Evolutionary conservation across 2,329 filamentous ascomycete species (phyloP), one percentile per base, ranked within the genome.

Genomic region (Fonsecaea multimorphosa): DNA sequence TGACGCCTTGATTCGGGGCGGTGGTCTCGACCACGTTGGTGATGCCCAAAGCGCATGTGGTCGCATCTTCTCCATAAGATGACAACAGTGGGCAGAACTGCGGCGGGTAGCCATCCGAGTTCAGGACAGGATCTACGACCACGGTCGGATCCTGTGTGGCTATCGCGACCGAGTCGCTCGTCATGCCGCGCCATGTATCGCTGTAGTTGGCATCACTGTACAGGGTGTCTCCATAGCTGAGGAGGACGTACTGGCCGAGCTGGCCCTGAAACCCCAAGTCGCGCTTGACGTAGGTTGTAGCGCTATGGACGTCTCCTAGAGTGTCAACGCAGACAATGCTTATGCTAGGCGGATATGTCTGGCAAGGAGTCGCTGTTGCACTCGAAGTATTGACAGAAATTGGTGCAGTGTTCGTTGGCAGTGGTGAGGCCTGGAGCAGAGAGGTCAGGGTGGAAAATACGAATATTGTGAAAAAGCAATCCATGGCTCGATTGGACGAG

Each of bases 171-270:
- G 70, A 72, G 61, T 73, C 71, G 65, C 71, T 72, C 11, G 68
- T 71, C 70, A 73, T 73, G 2, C 72, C 72, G 14, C 71, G 71
- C 65, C 66, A 73, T 11, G 44, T 65, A 56, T 72, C 70, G 32
- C 59, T 70, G 60, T 70, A 66, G 34, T 66, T 61, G 22, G 60
- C 54, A 58, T 72, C 71, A 34, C 62, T 68, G 60, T 67, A 73
- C 29, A 73, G 16, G 1, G 72, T 73, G 61, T 73, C 72, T 19
- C 72, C 72, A 55, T 73, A 73, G 38, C 63, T 72, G 22, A 73
- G 67, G 14, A 72, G 55, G 19, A 72, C 55, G 51, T 69, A 63
- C 2, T 61, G 16, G 19, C 72, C 72, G 11, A 73, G 24, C 46
- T 68, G 70, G 8, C 72, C 72, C 54, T 68, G 66, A 46, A 73